Conservation (phyloP, 805 yeast genomes). For the Suhomyces canberraensis region DNA sequence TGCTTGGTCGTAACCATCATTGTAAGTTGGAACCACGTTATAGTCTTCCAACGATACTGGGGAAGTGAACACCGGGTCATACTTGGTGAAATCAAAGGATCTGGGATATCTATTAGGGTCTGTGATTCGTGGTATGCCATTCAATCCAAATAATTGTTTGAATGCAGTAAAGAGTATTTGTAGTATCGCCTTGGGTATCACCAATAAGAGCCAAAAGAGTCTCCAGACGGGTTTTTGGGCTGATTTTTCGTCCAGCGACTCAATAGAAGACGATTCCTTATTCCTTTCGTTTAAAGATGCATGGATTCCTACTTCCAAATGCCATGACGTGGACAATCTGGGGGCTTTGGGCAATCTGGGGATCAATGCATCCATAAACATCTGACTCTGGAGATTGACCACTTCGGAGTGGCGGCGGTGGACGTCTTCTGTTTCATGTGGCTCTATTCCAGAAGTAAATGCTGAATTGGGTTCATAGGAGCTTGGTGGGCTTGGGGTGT, state of each 20-base stretch:
- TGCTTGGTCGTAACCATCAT: constrained; percentile 25
- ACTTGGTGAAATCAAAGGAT: constrained; percentile 25
- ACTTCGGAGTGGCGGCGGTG: constrained; percentile 4
- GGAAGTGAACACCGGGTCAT: constrained; percentile 12
- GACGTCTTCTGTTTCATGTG: constrained; percentile 6
- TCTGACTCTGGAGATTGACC: constrained; percentile 25
- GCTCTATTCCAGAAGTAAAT: constrained; percentile 11
- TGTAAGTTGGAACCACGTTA: constrained; percentile 19
- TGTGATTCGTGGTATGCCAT: constrained; percentile 3
- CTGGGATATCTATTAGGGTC: constrained; percentile 20
- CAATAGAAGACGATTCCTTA: not conserved
- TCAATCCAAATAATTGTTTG: constrained; percentile 21
- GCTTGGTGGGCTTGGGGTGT: constrained; percentile 1
- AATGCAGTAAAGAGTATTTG: constrained; percentile 37
- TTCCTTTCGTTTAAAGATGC: constrained; percentile 22
- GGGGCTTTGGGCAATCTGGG: constrained; percentile 43
- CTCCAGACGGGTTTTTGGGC: constrained; percentile 21
- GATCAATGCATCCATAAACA: constrained; percentile 23
- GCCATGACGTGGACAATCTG: constrained; percentile 38
- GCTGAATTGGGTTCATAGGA: constrained; percentile 7
- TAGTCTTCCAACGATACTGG: constrained; percentile 6
- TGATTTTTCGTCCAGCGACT: not conserved
- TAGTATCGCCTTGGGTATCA: constrained; percentile 53
- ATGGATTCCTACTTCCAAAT: constrained; percentile 40
- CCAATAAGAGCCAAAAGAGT: constrained; percentile 44